A percentile compares a stretch with the other conserved stretches of the same genome.
These are phyloP conservation scores for Penicillium psychrofluorescens DNA, from an alignment of 495 filamentous ascomycete species.

Conservation along the genomic window DNA sequence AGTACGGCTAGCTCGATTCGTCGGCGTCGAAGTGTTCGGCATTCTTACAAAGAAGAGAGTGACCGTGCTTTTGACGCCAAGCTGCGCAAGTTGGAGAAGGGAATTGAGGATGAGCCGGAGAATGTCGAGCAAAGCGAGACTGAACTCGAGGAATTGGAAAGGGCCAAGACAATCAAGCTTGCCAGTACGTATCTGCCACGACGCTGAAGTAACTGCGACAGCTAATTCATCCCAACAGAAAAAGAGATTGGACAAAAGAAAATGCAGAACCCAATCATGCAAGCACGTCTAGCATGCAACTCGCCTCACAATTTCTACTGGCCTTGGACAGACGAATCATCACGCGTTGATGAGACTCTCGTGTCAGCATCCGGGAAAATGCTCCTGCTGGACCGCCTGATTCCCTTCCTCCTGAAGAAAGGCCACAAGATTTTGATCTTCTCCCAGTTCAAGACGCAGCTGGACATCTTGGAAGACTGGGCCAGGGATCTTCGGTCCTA, in stretches of 20 bases:
- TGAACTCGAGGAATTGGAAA: conserved; percentile 56
- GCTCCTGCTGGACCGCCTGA: conserved; percentile 81
- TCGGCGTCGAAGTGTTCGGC: conserved; percentile 43
- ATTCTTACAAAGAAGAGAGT: conserved; percentile 61
- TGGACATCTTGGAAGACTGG: conserved; percentile 88
- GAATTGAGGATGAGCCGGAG: conserved; percentile 43
- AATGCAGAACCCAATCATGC: conserved; percentile 88
- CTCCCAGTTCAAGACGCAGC: conserved; percentile 89
- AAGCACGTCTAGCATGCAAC: conserved; percentile 88
- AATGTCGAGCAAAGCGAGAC: conserved; percentile 42
- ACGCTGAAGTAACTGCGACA: background rate
- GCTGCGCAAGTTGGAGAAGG: conserved; percentile 52
- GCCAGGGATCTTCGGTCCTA: conserved; percentile 62
- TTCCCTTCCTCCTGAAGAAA: conserved; percentile 64
- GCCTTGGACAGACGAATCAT: conserved; percentile 59
- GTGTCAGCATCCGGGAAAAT: conserved; percentile 90
- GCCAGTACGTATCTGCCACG: conserved; percentile 51
- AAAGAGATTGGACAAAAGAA: conserved; percentile 86
- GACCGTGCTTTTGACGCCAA: conserved; percentile 68
- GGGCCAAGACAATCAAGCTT: conserved; percentile 64
- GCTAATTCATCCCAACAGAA: conserved; percentile 36
- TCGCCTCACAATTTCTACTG: conserved; percentile 95
- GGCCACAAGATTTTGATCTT: conserved; percentile 93
- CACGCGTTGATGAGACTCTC: conserved; percentile 62
- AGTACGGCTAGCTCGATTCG: conserved; percentile 32